phyloP scores from a whole-genome alignment of 768 basidiomycete species.

The Lentinula lateritia region DNA sequence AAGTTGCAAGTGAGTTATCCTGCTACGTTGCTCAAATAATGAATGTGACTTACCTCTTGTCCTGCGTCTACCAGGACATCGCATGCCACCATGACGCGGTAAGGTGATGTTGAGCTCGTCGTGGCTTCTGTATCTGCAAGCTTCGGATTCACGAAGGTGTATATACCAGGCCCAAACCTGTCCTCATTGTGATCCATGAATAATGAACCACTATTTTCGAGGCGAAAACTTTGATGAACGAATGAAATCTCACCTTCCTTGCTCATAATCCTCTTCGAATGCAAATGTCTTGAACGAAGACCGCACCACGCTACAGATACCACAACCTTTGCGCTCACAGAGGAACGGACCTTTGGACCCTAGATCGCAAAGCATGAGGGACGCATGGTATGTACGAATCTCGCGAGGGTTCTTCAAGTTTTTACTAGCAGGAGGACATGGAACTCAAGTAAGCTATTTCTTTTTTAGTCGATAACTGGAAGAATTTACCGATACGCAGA shows the following conservation, averaged over 20 bases:
- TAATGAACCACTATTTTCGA: no score
- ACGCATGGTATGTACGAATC: constrained; percentile 27
- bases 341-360: constrained; percentile 24
- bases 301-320: constrained; percentile 30
- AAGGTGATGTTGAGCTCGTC: constrained; percentile 32
- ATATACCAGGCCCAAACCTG: constrained; percentile 30
- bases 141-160: constrained; percentile 27
- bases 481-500: background rate
- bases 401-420: background rate
- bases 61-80: constrained; percentile 13
- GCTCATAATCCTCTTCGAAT: constrained; percentile 26
- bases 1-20: background rate
- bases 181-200: background rate
- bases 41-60: background rate
- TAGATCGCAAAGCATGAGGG: constrained; percentile 36
- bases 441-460: background rate
- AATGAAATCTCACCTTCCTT: constrained; percentile 27
- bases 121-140: constrained; percentile 29
- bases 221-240: no score
- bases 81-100: constrained; percentile 34
- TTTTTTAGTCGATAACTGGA: background rate
- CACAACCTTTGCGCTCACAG: constrained; percentile 32
- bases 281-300: constrained; percentile 29
- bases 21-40: no score
- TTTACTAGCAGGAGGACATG: constrained; percentile 10